Conservation (phyloP, 257 asterid species). For the Primulina tabacum region DNA sequence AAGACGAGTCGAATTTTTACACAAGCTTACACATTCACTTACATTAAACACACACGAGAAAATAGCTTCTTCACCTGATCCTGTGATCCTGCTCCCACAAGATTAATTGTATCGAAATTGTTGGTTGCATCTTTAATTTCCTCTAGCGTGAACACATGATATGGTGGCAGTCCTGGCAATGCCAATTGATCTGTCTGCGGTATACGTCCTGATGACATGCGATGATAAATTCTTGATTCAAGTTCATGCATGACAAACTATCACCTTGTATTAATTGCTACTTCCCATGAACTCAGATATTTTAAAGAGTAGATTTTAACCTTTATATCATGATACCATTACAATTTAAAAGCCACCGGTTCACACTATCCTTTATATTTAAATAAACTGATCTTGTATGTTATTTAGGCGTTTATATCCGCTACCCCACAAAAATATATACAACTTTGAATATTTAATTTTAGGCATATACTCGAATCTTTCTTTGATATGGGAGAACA, state of each 20-base stretch:
- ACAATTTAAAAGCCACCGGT: no score
- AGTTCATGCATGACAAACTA: no score
- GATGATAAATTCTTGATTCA: background rate
- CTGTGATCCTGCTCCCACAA: constrained; percentile 80
- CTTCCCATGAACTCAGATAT: no score
- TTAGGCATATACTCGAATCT: background rate
- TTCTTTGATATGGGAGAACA: background rate
- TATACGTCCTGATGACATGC: constrained; percentile 44
- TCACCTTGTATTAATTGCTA: no score
- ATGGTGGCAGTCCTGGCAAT: constrained; percentile 84
- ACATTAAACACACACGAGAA: background rate
- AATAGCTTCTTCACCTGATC: constrained; percentile 56
- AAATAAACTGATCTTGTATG: no score
- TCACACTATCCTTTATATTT: no score
- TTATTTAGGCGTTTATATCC: no score
- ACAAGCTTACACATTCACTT: background rate
- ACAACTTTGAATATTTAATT: background rate
- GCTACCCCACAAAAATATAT: no score
- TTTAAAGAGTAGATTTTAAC: no score
- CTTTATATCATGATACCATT: no score
- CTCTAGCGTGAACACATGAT: constrained; percentile 79
- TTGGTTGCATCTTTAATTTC: constrained; percentile 92
- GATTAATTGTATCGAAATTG: constrained; percentile 73
- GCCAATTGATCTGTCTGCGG: constrained; percentile 73
- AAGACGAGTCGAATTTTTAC: background rate